These are phyloP conservation scores for Stylosanthes scabra DNA, from an alignment of 331 rosid species.

Conservation along the genomic window DNA sequence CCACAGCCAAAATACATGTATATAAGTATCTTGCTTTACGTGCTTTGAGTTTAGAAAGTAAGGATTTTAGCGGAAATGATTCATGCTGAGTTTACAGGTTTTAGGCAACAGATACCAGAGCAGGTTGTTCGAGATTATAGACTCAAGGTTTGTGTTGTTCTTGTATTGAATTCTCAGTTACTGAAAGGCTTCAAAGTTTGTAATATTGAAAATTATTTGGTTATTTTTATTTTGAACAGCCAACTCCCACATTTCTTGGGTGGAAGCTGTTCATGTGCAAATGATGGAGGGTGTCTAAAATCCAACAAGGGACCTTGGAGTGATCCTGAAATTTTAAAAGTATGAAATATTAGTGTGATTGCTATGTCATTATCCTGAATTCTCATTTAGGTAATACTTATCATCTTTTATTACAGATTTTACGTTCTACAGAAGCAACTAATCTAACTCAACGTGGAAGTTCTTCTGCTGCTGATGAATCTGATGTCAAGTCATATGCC, in stretches of 20 bases:
- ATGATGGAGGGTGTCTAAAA: constrained; percentile 89
- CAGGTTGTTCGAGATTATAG: constrained; percentile 80
- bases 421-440: constrained; percentile 64
- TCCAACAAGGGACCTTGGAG: constrained; percentile 97
- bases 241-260: constrained; percentile 96
- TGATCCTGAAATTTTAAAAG: constrained; percentile 84
- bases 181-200: constrained; percentile 21
- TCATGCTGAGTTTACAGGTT: constrained; percentile 62
- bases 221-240: constrained; percentile 52
- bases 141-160: constrained; percentile 70
- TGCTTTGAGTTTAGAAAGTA: constrained; percentile 43
- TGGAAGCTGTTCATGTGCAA: constrained; percentile 87
- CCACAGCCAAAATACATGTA: constrained; percentile 93
- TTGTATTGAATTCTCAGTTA: constrained; percentile 27
- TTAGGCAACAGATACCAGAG: constrained; percentile 73
- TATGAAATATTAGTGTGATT: constrained; percentile 46
- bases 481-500: constrained; percentile 55
- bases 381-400: constrained; percentile 28
- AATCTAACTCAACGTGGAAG: constrained; percentile 49
- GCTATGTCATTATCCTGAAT: constrained; percentile 23
- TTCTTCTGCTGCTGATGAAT: constrained; percentile 44
- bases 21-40: constrained; percentile 11
- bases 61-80: constrained; percentile 31
- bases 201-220: constrained; percentile 18
- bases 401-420: constrained; percentile 61